Base-by-base conservation (phyloP, 1,284 basidiomycete species). In the Phellopilus nigrolimitatus region DNA sequence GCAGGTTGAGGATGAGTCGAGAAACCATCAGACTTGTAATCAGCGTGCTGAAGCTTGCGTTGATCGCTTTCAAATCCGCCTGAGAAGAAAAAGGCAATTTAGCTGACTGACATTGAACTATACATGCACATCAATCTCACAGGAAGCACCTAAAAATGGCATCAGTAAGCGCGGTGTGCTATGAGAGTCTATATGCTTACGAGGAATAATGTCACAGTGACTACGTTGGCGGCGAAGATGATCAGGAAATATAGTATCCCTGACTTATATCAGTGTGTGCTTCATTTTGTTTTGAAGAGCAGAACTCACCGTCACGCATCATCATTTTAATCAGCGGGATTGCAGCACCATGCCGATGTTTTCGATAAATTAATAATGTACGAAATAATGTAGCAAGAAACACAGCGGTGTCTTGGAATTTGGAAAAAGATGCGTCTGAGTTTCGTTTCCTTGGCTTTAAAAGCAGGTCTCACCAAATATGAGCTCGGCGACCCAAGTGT, bases 21-120 rank as follows among this genome's bases (percentile, higher is more conserved):
- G 51, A 53, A 31, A 53, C 51, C 51, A 53, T 53, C n/a, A 53
- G 38, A 33, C 45, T 48, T n/a, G 51, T 53, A 37, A 53, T 53
- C 13, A 53, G 51, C 1, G 51, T 53, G 27, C 51, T 53, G 33
- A 53, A 53, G 37, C 51, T 53, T 6, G 51, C 51, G 21, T 53
- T 53, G n/a, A 53, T 34, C 9, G 51, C 51, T 25, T 53, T 53
- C 24, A 53, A 31, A 17, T 53, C 51, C 12, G 36, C 31, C 51
- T 53, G 6, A 19, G 47, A 22, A 42, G 33, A 15, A 33, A 33
- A 24, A 28, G 17, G 27, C 19, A 34, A 22, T 3, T 25, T 15
- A 12, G 21, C 10, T n/a, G n/a, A n/a, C n/a, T n/a, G n/a, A n/a
- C n/a, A 3, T n/a, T n/a, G 34, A 9, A 4, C 12, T 10, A 21